Conservation (phyloP, 805 yeast genomes). For the Kodamaea sagamina region DNA sequence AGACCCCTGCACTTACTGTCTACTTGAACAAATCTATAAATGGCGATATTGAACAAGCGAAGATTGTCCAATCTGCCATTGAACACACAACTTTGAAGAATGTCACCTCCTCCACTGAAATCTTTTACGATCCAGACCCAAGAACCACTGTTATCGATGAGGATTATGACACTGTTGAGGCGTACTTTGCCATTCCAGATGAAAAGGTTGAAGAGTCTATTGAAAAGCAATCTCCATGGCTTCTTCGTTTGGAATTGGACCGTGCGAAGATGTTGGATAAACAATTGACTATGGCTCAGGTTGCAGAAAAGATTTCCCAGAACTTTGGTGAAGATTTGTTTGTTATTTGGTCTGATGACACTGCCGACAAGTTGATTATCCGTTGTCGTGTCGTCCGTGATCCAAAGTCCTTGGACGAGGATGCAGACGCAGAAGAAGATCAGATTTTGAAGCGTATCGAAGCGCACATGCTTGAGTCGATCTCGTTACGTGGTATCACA, state of each 20-base stretch:
- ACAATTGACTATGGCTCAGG: conserved; percentile 97
- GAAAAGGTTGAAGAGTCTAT: conserved; percentile 93
- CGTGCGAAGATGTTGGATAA: conserved; percentile 99
- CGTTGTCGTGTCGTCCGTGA: conserved; percentile 99
- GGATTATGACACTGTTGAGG: conserved; percentile 95
- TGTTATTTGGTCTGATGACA: conserved; percentile 99
- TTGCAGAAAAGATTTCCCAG: conserved; percentile 91
- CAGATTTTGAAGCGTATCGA: conserved; percentile 93
- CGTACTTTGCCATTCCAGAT: conserved; percentile 96
- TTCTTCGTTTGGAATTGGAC: conserved; percentile 92
- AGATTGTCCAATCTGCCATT: conserved; percentile 92
- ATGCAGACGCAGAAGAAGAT: conserved; percentile 94
- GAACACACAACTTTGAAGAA: conserved; percentile 94
- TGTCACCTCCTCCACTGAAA: conserved; percentile 96
- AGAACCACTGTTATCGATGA: conserved; percentile 94
- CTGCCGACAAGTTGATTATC: conserved; percentile 91
- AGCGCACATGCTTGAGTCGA: conserved; percentile 92
- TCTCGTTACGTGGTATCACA: conserved; percentile 92
- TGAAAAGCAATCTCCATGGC: conserved; percentile 97
- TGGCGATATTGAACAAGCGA: conserved; percentile 88
- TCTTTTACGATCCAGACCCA: conserved; percentile 97
- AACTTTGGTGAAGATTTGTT: conserved; percentile 93
- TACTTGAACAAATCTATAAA: conserved; percentile 80
- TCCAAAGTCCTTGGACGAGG: conserved; percentile 90
- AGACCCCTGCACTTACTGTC: conserved; percentile 99